Base-by-base conservation (phyloP, 352 stramenopile genomes). In the Pythium grandisporangium region DNA sequence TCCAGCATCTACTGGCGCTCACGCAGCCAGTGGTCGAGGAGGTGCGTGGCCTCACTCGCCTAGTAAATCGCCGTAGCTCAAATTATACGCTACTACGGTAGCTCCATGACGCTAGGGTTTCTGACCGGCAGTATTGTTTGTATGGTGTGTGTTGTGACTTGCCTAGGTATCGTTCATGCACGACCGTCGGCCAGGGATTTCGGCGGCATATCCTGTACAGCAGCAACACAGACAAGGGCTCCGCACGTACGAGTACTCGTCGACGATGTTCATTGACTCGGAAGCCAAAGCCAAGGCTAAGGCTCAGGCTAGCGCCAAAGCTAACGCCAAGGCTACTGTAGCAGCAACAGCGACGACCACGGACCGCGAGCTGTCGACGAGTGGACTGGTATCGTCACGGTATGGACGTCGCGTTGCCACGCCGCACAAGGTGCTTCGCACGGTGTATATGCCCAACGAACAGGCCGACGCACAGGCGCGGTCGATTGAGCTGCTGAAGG, bases 21-120 rank as follows among this genome's bases (percentile, higher is more conserved):
- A 93, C 83, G 21, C 71, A 94, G 46, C 83, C 83, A 1, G 71
- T 92, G 41, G 68, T 61, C 0, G 78, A 95, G 50, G 75, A 87
- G 47, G 66, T 86, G 6, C 11, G 30, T 16, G 23, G 20, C 11
- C 24, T 21, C 7, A n/a, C 40, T 8, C 27, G 22, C 19, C 22
- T 6, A 19, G 19, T 36, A 7, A 33, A 22, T 8, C 12, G 27
- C 2, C 14, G 20, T 44, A 29, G 21, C 17, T 45, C 3, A 30
- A n/a, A 46, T 24, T 7, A 38, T 13, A 30, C 30, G 16, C 13
- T 27, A 6, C 12, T 19, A 17, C 11, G 16, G 30, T 21, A 32
- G 27, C n/a, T 29, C 16, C n/a, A n/a, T n/a, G n/a, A n/a, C n/a
- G n/a, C n/a, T n/a, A n/a, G n/a, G n/a, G n/a, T n/a, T n/a, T n/a